phyloP scores from a whole-genome alignment of 768 basidiomycete species.

The Boletus reticulatus region DNA sequence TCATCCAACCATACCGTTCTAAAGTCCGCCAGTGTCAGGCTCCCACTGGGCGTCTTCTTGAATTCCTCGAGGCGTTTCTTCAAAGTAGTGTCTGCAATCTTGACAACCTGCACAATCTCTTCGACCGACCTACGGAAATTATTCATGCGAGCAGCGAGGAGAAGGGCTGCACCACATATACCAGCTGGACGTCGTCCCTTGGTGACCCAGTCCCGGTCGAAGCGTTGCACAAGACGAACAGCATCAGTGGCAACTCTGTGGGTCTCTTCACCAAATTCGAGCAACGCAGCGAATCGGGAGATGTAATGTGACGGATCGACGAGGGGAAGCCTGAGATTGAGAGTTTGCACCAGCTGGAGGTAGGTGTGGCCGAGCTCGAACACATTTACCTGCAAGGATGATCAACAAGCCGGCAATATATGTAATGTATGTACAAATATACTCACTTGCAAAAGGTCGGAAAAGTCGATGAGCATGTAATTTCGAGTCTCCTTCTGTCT shows the following conservation, averaged over 20 bases:
- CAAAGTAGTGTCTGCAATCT: conserved; percentile 95
- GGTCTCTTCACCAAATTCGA: conserved; percentile 96
- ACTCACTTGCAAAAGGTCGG: conserved; percentile 85
- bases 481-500: conserved; percentile 86
- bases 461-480: conserved; percentile 99
- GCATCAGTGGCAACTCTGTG: conserved; percentile 91
- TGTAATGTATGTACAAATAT: background rate
- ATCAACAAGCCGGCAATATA: background rate
- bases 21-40: conserved; percentile 85
- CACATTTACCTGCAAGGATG: conserved; percentile 76
- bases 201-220: conserved; percentile 97
- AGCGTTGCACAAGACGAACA: conserved; percentile 87
- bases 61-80: conserved; percentile 95
- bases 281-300: conserved; percentile 87
- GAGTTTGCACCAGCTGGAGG: conserved; percentile 86
- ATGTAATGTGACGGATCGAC: conserved; percentile 98
- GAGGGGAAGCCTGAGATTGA: conserved; percentile 81
- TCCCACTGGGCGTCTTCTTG: conserved; percentile 82
- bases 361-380: conserved; percentile 97
- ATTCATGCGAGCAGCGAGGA: conserved; percentile 97
- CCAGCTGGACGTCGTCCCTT: conserved; percentile 94
- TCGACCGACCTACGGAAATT: conserved; percentile 91
- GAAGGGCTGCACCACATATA: conserved; percentile 93
- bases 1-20: conserved; percentile 89
- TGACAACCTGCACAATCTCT: conserved; percentile 98